phyloP scores from a whole-genome alignment of 2,329 filamentous ascomycete species.

The Myriosclerotinia duriaeana region DNA sequence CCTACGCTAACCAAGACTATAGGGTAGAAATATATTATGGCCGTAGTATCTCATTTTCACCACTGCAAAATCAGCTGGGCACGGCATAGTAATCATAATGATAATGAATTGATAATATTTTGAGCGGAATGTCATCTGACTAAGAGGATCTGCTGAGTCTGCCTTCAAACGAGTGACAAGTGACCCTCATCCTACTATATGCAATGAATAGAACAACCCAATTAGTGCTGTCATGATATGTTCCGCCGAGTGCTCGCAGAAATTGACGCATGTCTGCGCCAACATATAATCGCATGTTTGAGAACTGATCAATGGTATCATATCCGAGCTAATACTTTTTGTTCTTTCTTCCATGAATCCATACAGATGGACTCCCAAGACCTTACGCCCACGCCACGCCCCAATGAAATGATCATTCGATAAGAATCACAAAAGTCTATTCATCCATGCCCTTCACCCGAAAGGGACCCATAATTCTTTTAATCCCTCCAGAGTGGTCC shows the following conservation, averaged over 20 bases:
- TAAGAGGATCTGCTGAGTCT: neutral
- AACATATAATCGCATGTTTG: neutral
- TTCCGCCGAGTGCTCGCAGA: neutral
- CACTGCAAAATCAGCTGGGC: neutral
- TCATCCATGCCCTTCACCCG: neutral
- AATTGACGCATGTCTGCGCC: neutral
- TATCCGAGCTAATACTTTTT: neutral
- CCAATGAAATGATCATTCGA: conserved; percentile 6
- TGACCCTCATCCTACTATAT: neutral
- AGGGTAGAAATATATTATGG: neutral
- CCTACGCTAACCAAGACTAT: neutral
- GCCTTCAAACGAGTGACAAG: neutral
- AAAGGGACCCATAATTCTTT: neutral
- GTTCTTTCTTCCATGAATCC: neutral
- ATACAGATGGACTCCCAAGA: neutral
- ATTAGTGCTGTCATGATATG: neutral
- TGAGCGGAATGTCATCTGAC: neutral
- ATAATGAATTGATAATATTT: conserved; percentile 1
- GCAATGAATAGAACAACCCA: neutral
- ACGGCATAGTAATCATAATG: neutral
- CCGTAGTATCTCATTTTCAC: neutral
- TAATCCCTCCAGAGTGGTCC: too few relatives aligned
- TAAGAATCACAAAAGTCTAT: neutral
- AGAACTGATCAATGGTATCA: neutral
- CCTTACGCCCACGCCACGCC: conserved; percentile 10